These are phyloP conservation scores for Talaromyces stipitatus DNA, from an alignment of 495 filamentous ascomycete genomes.

Conservation along the genomic window DNA sequence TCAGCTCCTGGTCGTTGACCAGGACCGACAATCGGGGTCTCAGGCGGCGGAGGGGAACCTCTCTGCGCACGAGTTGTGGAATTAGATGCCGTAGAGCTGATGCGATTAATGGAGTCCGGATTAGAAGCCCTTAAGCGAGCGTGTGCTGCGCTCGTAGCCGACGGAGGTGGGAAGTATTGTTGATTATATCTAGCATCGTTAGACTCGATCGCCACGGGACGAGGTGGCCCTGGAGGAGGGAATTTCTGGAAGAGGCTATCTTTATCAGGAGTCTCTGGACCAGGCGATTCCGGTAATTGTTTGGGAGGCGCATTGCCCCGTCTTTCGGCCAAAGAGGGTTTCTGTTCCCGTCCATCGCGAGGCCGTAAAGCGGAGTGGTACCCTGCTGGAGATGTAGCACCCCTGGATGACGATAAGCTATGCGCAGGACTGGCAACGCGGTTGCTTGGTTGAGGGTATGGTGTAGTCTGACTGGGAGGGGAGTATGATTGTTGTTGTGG, in stretches of 20 bases:
- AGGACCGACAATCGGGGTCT: constrained; percentile 80
- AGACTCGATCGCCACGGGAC: constrained; percentile 9
- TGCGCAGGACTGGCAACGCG: constrained; percentile 26
- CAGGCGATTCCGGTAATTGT: constrained; percentile 69
- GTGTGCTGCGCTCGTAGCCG: constrained; percentile 19
- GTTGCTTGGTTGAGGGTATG: constrained; percentile 40
- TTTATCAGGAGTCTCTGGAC: constrained; percentile 60
- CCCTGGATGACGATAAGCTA: constrained; percentile 18
- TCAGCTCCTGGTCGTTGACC: constrained; percentile 61
- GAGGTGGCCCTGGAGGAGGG: constrained; percentile 3
- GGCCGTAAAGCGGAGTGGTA: constrained; percentile 41
- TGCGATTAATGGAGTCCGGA: constrained; percentile 58
- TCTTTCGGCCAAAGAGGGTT: constrained; percentile 55
- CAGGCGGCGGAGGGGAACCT: constrained; percentile 90
- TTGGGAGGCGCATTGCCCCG: constrained; percentile 64
- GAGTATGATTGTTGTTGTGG: constrained; percentile 21
- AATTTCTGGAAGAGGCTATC: constrained; percentile 57
- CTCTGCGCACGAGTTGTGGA: constrained; percentile 88
- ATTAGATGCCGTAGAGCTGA: constrained; percentile 81
- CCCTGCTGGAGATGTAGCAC: constrained; percentile 28
- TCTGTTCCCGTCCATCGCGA: constrained; percentile 35
- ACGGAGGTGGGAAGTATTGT: constrained; percentile 60
- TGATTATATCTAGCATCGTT: constrained; percentile 37
- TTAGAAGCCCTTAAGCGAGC: constrained; percentile 36
- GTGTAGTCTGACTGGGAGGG: constrained; percentile 25